phyloP scores from a whole-genome alignment of 257 asterid genomes.

The Lithospermum erythrorhizon region DNA sequence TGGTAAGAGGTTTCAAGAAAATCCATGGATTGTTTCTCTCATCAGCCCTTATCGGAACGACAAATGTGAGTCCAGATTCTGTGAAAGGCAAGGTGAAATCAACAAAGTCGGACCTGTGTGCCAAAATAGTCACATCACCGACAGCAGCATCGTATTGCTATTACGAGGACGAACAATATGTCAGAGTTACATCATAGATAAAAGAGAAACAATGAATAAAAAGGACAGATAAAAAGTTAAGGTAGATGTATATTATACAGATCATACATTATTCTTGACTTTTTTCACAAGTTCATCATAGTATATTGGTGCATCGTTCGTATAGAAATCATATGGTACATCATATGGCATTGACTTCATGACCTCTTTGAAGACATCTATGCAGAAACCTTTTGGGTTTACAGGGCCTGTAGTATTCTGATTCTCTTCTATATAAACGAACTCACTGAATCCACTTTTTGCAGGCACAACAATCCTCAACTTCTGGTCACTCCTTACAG shows the following conservation, averaged over 20 bases:
- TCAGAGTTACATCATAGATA: not conserved
- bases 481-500: constrained; percentile 23
- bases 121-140: constrained; percentile 37
- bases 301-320: constrained; percentile 10
- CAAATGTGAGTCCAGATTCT: constrained; percentile 27
- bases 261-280: constrained; percentile 20
- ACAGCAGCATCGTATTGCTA: constrained; percentile 34
- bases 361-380: constrained; percentile 19
- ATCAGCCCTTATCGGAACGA: constrained; percentile 16
- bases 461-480: constrained; percentile 30
- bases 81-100: constrained; percentile 37
- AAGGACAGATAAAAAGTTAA: not conserved
- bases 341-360: constrained; percentile 18
- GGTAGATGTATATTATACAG: not conserved
- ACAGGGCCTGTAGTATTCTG: constrained; percentile 11
- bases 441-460: constrained; percentile 17
- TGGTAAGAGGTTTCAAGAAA: constrained; percentile 27
- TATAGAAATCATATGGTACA: constrained; percentile 17
- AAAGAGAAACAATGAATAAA: not conserved
- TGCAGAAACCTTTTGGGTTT: constrained; percentile 18
- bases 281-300: constrained; percentile 21
- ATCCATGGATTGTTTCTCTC: constrained; percentile 17
- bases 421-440: constrained; percentile 20
- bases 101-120: constrained; percentile 26
- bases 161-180: too few relatives aligned